Base-by-base conservation (phyloP, 2,329 filamentous ascomycete species). In the Talaromyces islandicus region DNA sequence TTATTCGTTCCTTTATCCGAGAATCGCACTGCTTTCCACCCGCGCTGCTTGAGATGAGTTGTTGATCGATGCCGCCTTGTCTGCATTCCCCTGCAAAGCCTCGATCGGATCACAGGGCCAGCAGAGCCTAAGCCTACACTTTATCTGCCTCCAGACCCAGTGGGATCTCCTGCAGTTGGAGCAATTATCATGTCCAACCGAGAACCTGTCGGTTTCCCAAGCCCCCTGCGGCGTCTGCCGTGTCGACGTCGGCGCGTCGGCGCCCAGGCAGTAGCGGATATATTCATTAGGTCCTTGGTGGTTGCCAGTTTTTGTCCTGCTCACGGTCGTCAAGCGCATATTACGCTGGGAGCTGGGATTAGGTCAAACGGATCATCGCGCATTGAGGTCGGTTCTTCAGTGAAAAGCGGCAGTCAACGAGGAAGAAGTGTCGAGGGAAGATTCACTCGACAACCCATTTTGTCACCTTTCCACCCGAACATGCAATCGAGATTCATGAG, bases 41-140 rank as follows among this genome's bases (percentile, higher is more conserved):
- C n/a, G 60, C n/a, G 35, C 35, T 52, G 30, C 6, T 50, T 66
- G 70, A 72, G 62, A 73, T 72, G 70, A 68, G 69, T 64, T 67
- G 69, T 64, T 73, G 65, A 62, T 67, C 63, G 65, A 73, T 76
- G 75, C 76, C 83, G 85, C 78, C 67, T 87, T 88, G 85, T 80
- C 75, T 78, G 77, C 73, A 77, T 70, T 81, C 82, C 83, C 83
- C 88, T 88, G 85, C 85, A 82, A 83, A 77, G 81, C 77, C 73
- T 82, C 77, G 79, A 79, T 76, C 77, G 77, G 75, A 78, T 81
- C 74, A 77, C 81, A 72, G 78, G 80, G 79, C 78, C 76, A 69
- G 70, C 74, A 66, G 72, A 75, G 73, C 75, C 76, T 75, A 76
- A 75, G 73, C 75, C 76, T 75, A 76, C 77, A 72, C 71, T 77